phyloP scores from a whole-genome alignment of 2,329 filamentous ascomycete species.

The Metarhizium robertsii region DNA sequence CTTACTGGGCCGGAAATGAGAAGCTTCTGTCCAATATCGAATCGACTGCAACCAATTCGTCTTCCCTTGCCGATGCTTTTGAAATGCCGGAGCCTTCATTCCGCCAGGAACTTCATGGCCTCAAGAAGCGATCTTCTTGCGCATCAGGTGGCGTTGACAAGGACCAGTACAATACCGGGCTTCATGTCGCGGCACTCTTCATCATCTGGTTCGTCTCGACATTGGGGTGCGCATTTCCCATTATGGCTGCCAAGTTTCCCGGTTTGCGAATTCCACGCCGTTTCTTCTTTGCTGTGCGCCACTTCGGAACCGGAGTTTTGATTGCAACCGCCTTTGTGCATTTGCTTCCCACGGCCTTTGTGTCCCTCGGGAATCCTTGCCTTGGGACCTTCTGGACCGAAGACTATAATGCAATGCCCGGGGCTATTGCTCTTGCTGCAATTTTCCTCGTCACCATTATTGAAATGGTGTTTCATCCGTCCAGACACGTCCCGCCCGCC shows the following conservation, averaged over 20 bases:
- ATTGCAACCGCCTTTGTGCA: constrained; percentile 74
- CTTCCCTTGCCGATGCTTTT: constrained; percentile 1
- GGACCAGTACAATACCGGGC: constrained; percentile 41
- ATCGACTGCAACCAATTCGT: background rate
- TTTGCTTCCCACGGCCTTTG: constrained; percentile 56
- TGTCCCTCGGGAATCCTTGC: constrained; percentile 53
- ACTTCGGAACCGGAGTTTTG: constrained; percentile 71
- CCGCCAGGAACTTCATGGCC: constrained; percentile 5
- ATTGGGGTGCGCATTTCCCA: constrained; percentile 41
- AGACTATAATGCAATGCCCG: constrained; percentile 68
- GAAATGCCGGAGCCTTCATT: constrained; percentile 3
- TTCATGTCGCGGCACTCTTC: constrained; percentile 49
- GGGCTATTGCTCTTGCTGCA: constrained; percentile 69
- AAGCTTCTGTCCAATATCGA: background rate
- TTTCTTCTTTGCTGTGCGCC: constrained; percentile 49
- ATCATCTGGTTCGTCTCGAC: constrained; percentile 39
- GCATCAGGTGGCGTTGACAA: constrained; percentile 19
- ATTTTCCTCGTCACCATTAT: constrained; percentile 72
- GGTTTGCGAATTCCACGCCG: constrained; percentile 42
- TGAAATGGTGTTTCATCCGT: constrained; percentile 57
- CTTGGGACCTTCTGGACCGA: constrained; percentile 67
- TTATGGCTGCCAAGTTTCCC: constrained; percentile 43
- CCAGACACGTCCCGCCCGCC: constrained; percentile 20
- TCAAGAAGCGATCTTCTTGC: constrained; percentile 20
- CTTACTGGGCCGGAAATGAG: background rate